These are phyloP conservation scores for Krasilnikovozyma curviuscula DNA, from an alignment of 768 basidiomycete genomes.

Conservation along the genomic window DNA sequence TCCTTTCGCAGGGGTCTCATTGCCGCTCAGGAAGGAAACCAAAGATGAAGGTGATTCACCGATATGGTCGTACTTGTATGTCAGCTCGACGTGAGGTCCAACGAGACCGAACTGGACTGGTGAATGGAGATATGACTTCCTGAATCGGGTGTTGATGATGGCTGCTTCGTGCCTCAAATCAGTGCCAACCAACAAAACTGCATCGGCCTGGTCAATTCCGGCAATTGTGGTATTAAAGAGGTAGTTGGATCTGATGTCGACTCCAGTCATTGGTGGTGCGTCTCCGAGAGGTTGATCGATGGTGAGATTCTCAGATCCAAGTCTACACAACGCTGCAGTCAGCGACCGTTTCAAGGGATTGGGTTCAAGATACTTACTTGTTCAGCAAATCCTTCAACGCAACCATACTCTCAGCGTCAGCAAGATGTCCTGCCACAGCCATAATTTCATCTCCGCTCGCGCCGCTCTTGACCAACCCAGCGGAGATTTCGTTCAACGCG, in stretches of 20 bases:
- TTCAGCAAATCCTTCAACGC: too few species aligned
- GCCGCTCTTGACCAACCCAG: conserved; percentile 60
- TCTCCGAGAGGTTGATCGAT: conserved; percentile 55
- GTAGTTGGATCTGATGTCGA: conserved; percentile 88
- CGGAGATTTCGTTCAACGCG: conserved; percentile 53
- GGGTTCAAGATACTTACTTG: not conserved
- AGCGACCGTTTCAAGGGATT: not conserved
- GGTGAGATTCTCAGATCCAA: conserved; percentile 84
- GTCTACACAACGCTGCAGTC: conserved; percentile 19
- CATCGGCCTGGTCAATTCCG: conserved; percentile 77
- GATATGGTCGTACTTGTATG: conserved; percentile 83
- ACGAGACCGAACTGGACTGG: conserved; percentile 71
- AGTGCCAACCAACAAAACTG: conserved; percentile 78
- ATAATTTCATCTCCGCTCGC: conserved; percentile 84
- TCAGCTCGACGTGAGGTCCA: conserved; percentile 74
- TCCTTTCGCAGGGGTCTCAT: not conserved
- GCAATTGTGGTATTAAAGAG: conserved; percentile 87
- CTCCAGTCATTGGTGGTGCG: conserved; percentile 50
- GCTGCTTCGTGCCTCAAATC: conserved; percentile 95
- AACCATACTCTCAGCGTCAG: conserved; percentile 83
- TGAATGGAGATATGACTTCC: conserved; percentile 81
- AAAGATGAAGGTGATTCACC: conserved; percentile 67
- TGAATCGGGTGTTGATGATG: conserved; percentile 87
- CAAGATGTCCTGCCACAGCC: conserved; percentile 76
- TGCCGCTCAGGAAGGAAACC: conserved; percentile 39